Evolutionary conservation across 2,329 filamentous ascomycete species (phyloP).

Genomic region (Fusarium veterinarium): DNA sequence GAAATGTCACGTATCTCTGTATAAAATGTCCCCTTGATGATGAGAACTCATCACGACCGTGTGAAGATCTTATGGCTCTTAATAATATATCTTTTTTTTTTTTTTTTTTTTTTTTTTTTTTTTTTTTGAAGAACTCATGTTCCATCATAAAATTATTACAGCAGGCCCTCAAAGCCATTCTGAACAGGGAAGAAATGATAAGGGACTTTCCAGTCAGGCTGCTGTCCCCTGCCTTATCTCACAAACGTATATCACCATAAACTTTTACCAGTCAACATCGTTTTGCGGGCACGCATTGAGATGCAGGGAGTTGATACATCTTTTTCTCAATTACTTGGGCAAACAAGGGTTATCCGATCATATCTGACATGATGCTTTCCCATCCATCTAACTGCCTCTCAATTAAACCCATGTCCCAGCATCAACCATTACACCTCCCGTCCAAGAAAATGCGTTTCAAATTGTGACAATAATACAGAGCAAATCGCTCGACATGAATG

Average conservation of each 20-base stretch:
- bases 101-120: neutral
- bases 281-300: neutral
- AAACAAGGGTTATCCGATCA: conserved; percentile 38
- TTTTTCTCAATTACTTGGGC: conserved; percentile 28
- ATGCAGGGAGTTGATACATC: conserved; percentile 9
- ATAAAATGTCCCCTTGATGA: neutral
- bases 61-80: neutral
- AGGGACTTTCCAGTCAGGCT: neutral
- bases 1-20: neutral
- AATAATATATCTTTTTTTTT: neutral
- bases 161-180: neutral
- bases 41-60: neutral
- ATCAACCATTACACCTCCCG: conserved; percentile 48
- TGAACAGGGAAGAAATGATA: neutral
- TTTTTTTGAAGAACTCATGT: neutral
- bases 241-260: neutral
- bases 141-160: neutral
- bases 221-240: neutral
- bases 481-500: conserved; percentile 45
- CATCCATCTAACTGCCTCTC: conserved; percentile 42
- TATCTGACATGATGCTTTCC: conserved; percentile 43
- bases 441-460: conserved; percentile 52
- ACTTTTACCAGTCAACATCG: neutral
- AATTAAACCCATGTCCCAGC: conserved; percentile 48
- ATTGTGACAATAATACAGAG: conserved; percentile 48